Base-by-base conservation (phyloP, 2,329 filamentous ascomycete species). In the Arthrobotrys entomopaga region DNA sequence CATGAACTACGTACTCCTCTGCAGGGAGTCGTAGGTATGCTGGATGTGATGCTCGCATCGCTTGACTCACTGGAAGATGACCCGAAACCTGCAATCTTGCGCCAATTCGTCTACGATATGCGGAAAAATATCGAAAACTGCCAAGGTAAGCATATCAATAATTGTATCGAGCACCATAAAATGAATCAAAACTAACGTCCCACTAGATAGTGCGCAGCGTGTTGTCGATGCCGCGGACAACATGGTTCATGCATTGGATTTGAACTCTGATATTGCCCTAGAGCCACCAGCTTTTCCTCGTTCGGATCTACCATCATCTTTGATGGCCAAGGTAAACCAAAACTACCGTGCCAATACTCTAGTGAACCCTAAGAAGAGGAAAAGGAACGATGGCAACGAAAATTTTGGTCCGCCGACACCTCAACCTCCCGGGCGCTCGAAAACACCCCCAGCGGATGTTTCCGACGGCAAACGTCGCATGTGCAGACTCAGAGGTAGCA, bases 191-290 rank as follows among this genome's bases (percentile, higher is more conserved):
- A 22, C 53, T 65, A 59, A 65, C 34, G 42, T 16, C 67, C 8
- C 29, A 76, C 53, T 76, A 88, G 89, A 91, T 79, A 91, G 88
- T 79, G 90, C 89, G 64, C 85, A 88, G 79, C 84, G 89, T 72
- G 89, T 89, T 1, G 88, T 91, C 2, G 89, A 91, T 80, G 89
- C 89, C 19, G 89, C 89, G 6, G 89, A 91, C 80, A 91, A 91
- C 77, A 89, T 91, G 16, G 89, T 91, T 8, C 88, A 91, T 80
- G 89, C 89, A 11, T 91, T 91, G 77, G 89, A 91, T 78, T 86
- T 91, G 81, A 89, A 91, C 78, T 90, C 91, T 88, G 87, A 89
- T 77, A 85, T 91, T 48, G 89, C 89, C n/a, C 76, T 87, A 86
- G 11, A 87, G 86, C 6, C 80, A 83, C 50, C 82, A 83, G 40